phyloP scores from a whole-genome alignment of 2,329 filamentous ascomycete species.

The Dactylellina leptospora region DNA sequence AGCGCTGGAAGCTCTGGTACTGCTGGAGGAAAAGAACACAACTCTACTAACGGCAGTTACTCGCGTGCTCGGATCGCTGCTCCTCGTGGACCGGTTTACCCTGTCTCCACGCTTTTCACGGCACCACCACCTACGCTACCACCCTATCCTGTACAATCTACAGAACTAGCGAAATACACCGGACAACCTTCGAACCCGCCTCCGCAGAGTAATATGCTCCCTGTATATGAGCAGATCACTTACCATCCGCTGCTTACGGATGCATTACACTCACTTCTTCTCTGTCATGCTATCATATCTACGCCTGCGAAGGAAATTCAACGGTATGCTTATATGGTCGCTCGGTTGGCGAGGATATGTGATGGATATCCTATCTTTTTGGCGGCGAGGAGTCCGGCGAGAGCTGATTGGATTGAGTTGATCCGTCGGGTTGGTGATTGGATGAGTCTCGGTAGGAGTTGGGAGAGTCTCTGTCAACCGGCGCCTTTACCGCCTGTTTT shows the following conservation, averaged over 20 bases:
- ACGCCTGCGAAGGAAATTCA: conserved; percentile 79
- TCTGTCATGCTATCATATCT: conserved; percentile 81
- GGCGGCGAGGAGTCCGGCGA: conserved; percentile 73
- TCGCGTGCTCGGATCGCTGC: conserved; percentile 35
- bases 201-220: conserved; percentile 61
- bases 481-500: conserved; percentile 64
- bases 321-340: conserved; percentile 82
- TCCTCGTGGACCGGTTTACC: conserved; percentile 64
- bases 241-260: conserved; percentile 84
- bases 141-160: conserved; percentile 66
- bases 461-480: conserved; percentile 76
- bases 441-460: conserved; percentile 71
- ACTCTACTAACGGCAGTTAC: conserved; percentile 55
- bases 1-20: conserved; percentile 5
- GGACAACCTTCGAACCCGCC: conserved; percentile 57
- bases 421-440: conserved; percentile 74
- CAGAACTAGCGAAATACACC: conserved; percentile 58
- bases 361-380: conserved; percentile 86
- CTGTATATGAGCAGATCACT: conserved; percentile 71
- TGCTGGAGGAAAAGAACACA: not conserved
- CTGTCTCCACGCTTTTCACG: conserved; percentile 74
- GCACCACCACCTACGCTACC: conserved; percentile 73
- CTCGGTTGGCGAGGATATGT: conserved; percentile 75
- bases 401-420: conserved; percentile 82
- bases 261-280: conserved; percentile 77